phyloP scores from a whole-genome alignment of 306 rosid species.

The Prunus persica region Prunus_persica_NCBIv2 NC_034016.1:18570001-18570500 shows the following conservation, averaged over 20 bases:
- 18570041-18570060: conserved; percentile 56
- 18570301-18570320: conserved; percentile 86
- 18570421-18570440: conserved; percentile 12
- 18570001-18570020: neutral
- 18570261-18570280: conserved; percentile 9
- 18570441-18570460: neutral
- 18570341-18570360: conserved; percentile 89
- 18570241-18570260: conserved; percentile 22
- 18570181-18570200: conserved; percentile 75
- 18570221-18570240: neutral
- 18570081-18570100: conserved; percentile 93
- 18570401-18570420: conserved; percentile 72
- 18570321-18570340: conserved; percentile 95
- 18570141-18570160: conserved; percentile 86
- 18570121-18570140: conserved; percentile 82
- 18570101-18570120: conserved; percentile 86
- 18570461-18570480: neutral
- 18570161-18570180: conserved; percentile 98
- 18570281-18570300: conserved; percentile 37
- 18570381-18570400: conserved; percentile 91
- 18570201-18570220: conserved; percentile 36
- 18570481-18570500: conserved; percentile 3
- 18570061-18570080: conserved; percentile 89
- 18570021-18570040: neutral
- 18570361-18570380: conserved; percentile 94